These are phyloP conservation scores for Piromyces finnis DNA, from an alignment of 192 early-diverging fungal species.

Conservation along the genomic window DNA sequence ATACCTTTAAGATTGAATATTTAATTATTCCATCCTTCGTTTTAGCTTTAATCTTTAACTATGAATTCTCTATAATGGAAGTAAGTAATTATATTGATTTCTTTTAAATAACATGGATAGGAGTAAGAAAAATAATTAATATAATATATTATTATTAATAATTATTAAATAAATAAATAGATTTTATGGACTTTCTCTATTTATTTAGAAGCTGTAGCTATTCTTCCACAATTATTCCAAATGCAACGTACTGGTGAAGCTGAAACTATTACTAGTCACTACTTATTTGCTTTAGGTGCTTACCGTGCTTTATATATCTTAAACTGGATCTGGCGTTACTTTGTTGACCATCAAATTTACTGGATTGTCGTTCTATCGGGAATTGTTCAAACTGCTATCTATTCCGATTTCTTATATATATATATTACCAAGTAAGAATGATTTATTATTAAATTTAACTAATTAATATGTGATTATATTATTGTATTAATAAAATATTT, in stretches of 20 bases:
- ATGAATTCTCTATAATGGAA: constrained; percentile 48
- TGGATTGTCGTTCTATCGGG: constrained; percentile 80
- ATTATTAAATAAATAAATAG: constrained; percentile 12
- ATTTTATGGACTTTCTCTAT: constrained; percentile 94
- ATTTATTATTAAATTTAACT: neutral
- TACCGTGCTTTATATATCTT: constrained; percentile 73
- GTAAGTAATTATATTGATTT: constrained; percentile 18
- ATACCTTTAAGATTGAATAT: constrained; percentile 75
- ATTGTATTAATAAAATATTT: neutral
- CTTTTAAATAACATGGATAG: neutral
- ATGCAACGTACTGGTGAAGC: constrained; percentile 92
- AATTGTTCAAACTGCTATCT: constrained; percentile 81
- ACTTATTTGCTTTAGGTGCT: constrained; percentile 89
- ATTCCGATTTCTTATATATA: constrained; percentile 96
- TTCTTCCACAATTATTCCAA: constrained; percentile 95
- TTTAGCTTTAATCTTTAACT: constrained; percentile 56
- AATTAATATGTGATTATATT: too few relatives aligned
- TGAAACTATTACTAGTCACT: constrained; percentile 98
- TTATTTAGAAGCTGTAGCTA: constrained; percentile 89
- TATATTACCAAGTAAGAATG: constrained; percentile 47
- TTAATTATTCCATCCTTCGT: constrained; percentile 49
- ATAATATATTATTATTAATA: too few relatives aligned
- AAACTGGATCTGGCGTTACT: constrained; percentile 94
- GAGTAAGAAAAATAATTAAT: neutral
- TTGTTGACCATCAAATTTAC: constrained; percentile 51